Evolutionary conservation across 2,329 filamentous ascomycete genomes (phyloP).

Genomic region (Exophiala spinifera): DNA sequence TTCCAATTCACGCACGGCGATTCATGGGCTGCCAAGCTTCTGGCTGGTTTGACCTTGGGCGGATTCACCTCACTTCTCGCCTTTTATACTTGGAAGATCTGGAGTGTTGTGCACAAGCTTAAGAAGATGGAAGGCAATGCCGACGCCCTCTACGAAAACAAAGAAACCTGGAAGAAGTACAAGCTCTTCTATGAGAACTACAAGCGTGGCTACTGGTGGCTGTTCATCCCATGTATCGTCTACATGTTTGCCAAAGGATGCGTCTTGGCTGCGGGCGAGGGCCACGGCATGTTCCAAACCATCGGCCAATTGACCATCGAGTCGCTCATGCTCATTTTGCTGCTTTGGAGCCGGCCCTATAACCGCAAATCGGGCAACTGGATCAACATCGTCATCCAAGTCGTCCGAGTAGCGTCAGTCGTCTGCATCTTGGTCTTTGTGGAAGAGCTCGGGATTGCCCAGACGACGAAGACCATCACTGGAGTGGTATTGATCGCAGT

Average conservation of each 20-base stretch:
- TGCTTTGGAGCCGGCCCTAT: slow-evolving; percentile 83
- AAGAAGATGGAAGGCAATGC: slow-evolving; percentile 73
- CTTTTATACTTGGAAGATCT: slow-evolving; percentile 84
- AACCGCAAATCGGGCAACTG: slow-evolving; percentile 83
- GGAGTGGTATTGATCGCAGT: slow-evolving; percentile 92
- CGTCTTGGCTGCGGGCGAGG: slow-evolving; percentile 79
- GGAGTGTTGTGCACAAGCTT: slow-evolving; percentile 67
- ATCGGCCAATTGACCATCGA: slow-evolving; percentile 79
- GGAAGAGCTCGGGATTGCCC: slow-evolving; percentile 80
- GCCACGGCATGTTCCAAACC: slow-evolving; percentile 78
- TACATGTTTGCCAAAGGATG: slow-evolving; percentile 90
- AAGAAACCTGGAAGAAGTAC: slow-evolving; percentile 90
- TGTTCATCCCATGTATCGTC: slow-evolving; percentile 83
- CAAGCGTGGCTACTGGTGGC: slow-evolving; percentile 93
- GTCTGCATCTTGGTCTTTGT: slow-evolving; percentile 90
- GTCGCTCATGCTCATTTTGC: slow-evolving; percentile 69
- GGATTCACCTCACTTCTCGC: slow-evolving; percentile 77
- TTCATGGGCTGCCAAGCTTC: slow-evolving; percentile 83
- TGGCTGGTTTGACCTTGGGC: slow-evolving; percentile 76
- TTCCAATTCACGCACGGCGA: slow-evolving; percentile 93
- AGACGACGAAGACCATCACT: slow-evolving; percentile 91
- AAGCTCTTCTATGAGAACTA: slow-evolving; percentile 96
- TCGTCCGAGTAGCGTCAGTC: slow-evolving; percentile 84
- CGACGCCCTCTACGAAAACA: slow-evolving; percentile 76
- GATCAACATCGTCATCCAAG: slow-evolving; percentile 89